phyloP scores from a whole-genome alignment of 768 basidiomycete species.

The Pleurotus ostreatus region DNA sequence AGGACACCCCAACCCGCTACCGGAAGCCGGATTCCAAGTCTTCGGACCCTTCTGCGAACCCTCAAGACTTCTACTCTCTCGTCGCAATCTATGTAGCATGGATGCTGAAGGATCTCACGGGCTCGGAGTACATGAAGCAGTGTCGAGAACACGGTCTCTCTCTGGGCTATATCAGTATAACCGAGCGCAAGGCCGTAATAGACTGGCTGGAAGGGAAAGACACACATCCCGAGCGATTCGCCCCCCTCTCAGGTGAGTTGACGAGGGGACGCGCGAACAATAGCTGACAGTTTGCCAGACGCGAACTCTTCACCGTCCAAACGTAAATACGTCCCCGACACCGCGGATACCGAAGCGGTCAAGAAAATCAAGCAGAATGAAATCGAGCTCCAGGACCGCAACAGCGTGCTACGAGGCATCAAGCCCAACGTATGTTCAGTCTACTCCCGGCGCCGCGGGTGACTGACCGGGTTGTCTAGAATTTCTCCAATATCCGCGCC shows the following conservation, averaged over 20 bases:
- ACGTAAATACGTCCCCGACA: constrained; percentile 74
- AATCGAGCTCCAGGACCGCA: constrained; percentile 79
- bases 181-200: constrained; percentile 80
- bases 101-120: constrained; percentile 65
- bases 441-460: neutral
- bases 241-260: constrained; percentile 36
- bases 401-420: constrained; percentile 74
- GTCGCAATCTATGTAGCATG: constrained; percentile 86
- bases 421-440: constrained; percentile 72
- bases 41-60: constrained; percentile 37
- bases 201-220: constrained; percentile 77
- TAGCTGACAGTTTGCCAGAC: constrained; percentile 11
- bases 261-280: too few species aligned
- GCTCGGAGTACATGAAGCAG: constrained; percentile 87
- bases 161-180: constrained; percentile 77
- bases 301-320: constrained; percentile 53
- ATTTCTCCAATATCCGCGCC: constrained; percentile 68
- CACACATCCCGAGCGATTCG: constrained; percentile 45
- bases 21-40: constrained; percentile 52
- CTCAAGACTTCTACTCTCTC: constrained; percentile 70
- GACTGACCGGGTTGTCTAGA: constrained; percentile 40
- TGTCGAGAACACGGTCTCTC: constrained; percentile 71
- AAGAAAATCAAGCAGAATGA: constrained; percentile 78
- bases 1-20: constrained; percentile 75
- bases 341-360: constrained; percentile 76